Evolutionary conservation across 352 stramenopile genomes (phyloP).

Genomic region (Pythium sp.): DNA sequence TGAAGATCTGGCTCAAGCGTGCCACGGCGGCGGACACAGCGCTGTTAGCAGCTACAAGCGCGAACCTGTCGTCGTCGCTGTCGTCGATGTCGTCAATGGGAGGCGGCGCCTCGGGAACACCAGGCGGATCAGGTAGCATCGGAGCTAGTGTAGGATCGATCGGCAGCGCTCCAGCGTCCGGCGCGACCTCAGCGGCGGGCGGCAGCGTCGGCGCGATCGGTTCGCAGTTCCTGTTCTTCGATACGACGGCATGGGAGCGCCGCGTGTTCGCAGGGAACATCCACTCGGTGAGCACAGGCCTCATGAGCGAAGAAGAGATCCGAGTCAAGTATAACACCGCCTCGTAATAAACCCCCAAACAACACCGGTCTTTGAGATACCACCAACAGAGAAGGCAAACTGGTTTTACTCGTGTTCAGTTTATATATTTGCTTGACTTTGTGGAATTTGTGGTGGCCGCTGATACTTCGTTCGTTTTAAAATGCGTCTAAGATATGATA

Average conservation of each 20-base stretch:
- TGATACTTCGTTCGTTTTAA: constrained; percentile 11
- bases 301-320: constrained; percentile 93
- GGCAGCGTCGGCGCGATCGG: constrained; percentile 28
- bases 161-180: constrained; percentile 43
- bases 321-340: constrained; percentile 92
- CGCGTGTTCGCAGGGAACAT: constrained; percentile 92
- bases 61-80: constrained; percentile 24
- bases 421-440: constrained; percentile 9
- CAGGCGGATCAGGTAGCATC: constrained; percentile 25
- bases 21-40: constrained; percentile 59
- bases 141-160: constrained; percentile 59
- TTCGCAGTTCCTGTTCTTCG: constrained; percentile 94
- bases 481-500: constrained; percentile 14
- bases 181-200: constrained; percentile 10
- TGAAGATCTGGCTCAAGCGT: constrained; percentile 97
- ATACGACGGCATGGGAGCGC: constrained; percentile 94
- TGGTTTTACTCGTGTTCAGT: constrained; percentile 6
- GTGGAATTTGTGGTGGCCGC: constrained; percentile 1
- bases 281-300: constrained; percentile 77
- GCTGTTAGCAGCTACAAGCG: constrained; percentile 32
- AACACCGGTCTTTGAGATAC: constrained; percentile 27
- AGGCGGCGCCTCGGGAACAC: constrained; percentile 11
- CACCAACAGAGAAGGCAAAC: constrained; percentile 22
- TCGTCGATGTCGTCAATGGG: constrained; percentile 24
- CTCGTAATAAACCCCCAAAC: constrained; percentile 54